phyloP scores from a whole-genome alignment of 306 rosid genomes.

The Ceratonia siliqua region DNA sequence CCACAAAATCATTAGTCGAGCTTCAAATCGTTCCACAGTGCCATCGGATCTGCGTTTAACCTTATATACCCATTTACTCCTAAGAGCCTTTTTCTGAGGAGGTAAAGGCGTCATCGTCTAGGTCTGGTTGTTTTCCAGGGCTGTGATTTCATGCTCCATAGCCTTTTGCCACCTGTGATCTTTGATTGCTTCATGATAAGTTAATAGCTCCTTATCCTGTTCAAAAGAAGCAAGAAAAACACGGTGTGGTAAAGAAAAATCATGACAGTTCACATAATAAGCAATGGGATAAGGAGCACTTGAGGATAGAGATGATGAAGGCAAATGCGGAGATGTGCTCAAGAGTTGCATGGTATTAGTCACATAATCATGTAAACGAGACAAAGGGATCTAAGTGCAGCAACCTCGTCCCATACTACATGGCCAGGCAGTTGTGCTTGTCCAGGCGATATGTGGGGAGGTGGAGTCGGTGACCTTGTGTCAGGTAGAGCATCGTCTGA shows the following conservation, averaged over 20 bases:
- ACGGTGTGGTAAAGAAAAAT: neutral
- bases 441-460: too few species aligned
- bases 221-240: neutral
- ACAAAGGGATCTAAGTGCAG: too few species aligned
- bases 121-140: neutral
- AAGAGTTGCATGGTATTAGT: neutral
- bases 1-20: neutral
- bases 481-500: too few species aligned
- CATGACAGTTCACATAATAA: neutral
- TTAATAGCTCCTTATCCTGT: neutral
- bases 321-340: neutral
- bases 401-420: too few species aligned
- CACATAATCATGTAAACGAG: neutral
- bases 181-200: neutral
- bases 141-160: neutral
- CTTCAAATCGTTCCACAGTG: neutral
- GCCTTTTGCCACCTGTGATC: neutral
- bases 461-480: too few species aligned
- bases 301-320: neutral
- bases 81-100: neutral
- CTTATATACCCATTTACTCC: neutral
- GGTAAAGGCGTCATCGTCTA: neutral
- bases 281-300: slow-evolving; percentile 8
- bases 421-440: too few species aligned
- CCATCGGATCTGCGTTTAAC: neutral